Conservation (phyloP, 768 basidiomycete species). For the Hygrocybe punicea region DNA sequence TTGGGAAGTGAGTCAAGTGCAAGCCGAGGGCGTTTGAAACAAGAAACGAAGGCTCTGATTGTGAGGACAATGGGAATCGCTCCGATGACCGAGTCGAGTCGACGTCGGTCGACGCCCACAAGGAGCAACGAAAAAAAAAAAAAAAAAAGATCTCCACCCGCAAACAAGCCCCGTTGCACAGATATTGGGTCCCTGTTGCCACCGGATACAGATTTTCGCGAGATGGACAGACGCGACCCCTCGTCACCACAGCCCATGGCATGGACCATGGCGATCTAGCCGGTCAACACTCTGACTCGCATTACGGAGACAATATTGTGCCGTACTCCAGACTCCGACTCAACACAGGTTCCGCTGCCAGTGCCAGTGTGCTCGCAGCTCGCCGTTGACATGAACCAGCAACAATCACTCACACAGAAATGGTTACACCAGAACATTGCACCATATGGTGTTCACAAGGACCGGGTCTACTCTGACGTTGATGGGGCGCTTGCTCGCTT, state of each 20-base stretch:
- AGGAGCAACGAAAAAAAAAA: background rate
- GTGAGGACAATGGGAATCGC: background rate
- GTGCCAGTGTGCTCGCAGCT: too few species aligned
- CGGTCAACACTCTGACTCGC: too few species aligned
- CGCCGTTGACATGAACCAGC: background rate
- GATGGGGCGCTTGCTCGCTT: constrained; percentile 54
- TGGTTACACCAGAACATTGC: constrained; percentile 69
- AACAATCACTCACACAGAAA: constrained; percentile 43
- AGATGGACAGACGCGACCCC: too few species aligned
- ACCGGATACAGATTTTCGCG: too few species aligned
- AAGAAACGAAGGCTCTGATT: too few species aligned
- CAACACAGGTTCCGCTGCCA: background rate
- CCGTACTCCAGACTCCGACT: too few species aligned
- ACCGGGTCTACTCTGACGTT: constrained; percentile 62
- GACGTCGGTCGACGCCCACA: background rate
- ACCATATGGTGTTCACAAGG: constrained; percentile 47
- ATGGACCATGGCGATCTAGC: too few species aligned
- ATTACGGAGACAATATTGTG: too few species aligned
- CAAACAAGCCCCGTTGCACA: too few species aligned
- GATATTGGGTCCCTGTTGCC: too few species aligned
- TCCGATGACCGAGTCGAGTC: background rate
- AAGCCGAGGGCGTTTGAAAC: constrained; percentile 12
- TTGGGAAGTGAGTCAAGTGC: constrained; percentile 20
- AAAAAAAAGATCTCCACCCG: too few species aligned
- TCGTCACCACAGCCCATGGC: too few species aligned